A percentile compares a stretch with the other conserved stretches of the same genome.
Evolutionary conservation across 1,284 basidiomycete genomes (phyloP).

Genomic region (Sanghuangporus sanghuang): DNA sequence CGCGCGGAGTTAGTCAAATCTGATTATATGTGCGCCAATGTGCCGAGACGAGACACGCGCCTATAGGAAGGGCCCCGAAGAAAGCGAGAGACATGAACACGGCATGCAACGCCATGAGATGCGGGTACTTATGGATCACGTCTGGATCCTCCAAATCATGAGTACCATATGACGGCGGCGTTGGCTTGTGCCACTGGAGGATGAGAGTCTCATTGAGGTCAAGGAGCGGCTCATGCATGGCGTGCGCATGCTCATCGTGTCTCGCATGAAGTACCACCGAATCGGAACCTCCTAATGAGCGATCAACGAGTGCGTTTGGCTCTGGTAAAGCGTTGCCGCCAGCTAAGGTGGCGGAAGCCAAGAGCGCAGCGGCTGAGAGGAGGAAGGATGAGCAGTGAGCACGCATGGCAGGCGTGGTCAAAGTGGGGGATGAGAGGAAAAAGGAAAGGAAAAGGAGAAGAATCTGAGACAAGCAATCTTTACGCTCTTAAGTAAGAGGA

Average conservation of each 20-base stretch:
- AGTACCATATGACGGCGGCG: conserved; percentile 74
- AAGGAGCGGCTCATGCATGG: conserved; percentile 40
- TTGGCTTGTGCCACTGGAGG: conserved; percentile 54
- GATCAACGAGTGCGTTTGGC: not conserved
- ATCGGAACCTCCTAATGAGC: not conserved
- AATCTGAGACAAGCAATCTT: not conserved
- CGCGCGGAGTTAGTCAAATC: conserved; percentile 7
- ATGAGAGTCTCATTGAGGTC: conserved; percentile 73
- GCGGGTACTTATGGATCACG: conserved; percentile 43
- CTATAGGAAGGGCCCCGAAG: conserved; percentile 68
- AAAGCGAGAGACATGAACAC: conserved; percentile 69
- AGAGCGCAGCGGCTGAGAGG: not conserved
- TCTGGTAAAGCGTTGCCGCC: conserved; percentile 1
- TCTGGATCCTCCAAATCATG: conserved; percentile 60
- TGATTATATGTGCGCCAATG: not conserved
- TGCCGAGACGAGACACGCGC: conserved; percentile 36
- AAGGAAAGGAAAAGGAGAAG: not conserved
- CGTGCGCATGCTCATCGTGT: conserved; percentile 18
- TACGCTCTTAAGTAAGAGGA: not conserved
- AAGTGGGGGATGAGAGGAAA: not conserved
- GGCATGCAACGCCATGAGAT: conserved; percentile 62
- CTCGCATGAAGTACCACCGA: not conserved
- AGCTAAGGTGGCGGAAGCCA: not conserved
- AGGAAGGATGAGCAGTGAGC: not conserved
- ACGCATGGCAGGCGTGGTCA: conserved; percentile 1